phyloP scores from a whole-genome alignment of 352 stramenopile species.

The Pythium volutum region DNA sequence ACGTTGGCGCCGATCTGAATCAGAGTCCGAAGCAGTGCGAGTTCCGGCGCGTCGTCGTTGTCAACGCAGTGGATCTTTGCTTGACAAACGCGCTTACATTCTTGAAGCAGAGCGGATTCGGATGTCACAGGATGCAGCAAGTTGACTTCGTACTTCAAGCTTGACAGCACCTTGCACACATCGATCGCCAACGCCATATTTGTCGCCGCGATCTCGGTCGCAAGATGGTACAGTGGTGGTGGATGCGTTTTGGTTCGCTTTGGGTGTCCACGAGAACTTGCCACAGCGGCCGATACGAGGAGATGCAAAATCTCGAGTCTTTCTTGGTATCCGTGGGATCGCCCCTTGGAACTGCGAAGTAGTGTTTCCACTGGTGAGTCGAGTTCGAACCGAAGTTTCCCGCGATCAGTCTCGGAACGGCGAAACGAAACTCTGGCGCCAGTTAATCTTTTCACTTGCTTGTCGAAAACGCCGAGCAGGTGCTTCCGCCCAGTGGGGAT shows the following conservation, averaged over 20 bases:
- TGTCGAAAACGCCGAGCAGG: slow-evolving; percentile 36
- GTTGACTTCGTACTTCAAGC: slow-evolving; percentile 50
- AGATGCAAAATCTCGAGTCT: slow-evolving; percentile 22
- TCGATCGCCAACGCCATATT: slow-evolving; percentile 57
- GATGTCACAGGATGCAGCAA: slow-evolving; percentile 31
- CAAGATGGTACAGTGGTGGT: slow-evolving; percentile 46
- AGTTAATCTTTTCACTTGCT: slow-evolving; percentile 21
- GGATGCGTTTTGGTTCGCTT: slow-evolving; percentile 25
- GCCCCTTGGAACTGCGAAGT: slow-evolving; percentile 22
- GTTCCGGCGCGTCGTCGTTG: slow-evolving; percentile 9
- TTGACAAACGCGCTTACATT: slow-evolving; percentile 56
- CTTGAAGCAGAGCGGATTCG: slow-evolving; percentile 50
- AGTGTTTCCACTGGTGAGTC: slow-evolving; percentile 29
- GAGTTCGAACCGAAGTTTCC: slow-evolving; percentile 20
- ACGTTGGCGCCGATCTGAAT: slow-evolving; percentile 54
- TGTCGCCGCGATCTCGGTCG: slow-evolving; percentile 33
- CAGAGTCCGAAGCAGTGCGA: slow-evolving; percentile 43
- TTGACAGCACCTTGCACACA: slow-evolving; percentile 40
- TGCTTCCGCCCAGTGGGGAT: slow-evolving; percentile 17
- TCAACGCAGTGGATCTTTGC: not conserved
- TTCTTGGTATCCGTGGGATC: slow-evolving; percentile 1
- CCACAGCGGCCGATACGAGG: not conserved
- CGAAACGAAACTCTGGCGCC: not conserved
- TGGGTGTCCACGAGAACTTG: not conserved
- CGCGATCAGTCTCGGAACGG: not conserved